phyloP scores from a whole-genome alignment of 2,329 filamentous ascomycete species.

The Talaromyces sp. region DNA sequence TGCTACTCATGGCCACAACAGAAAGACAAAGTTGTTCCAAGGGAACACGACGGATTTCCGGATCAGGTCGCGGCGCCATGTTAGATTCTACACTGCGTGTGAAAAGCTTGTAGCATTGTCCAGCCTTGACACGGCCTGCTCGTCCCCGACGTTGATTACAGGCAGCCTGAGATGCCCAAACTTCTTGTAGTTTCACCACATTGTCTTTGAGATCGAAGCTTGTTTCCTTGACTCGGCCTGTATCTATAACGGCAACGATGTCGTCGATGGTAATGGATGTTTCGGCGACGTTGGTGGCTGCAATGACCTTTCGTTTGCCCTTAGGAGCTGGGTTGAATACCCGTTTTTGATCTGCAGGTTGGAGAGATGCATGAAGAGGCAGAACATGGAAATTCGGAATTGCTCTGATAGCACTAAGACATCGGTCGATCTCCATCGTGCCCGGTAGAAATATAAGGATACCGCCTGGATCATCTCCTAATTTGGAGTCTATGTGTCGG shows the following conservation, averaged over 20 bases:
- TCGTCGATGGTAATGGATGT: conserved; percentile 99
- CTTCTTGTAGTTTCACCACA: conserved; percentile 90
- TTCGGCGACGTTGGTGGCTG: conserved; percentile 94
- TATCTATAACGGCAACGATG: conserved; percentile 92
- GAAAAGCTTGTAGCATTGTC: conserved; percentile 92
- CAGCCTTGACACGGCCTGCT: conserved; percentile 85
- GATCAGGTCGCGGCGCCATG: conserved; percentile 85
- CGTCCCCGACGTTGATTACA: conserved; percentile 92
- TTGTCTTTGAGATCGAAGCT: conserved; percentile 88
- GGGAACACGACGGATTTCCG: conserved; percentile 87
- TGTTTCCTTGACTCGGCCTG: conserved; percentile 91
- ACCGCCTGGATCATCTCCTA: conserved; percentile 69
- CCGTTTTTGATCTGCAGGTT: conserved; percentile 78
- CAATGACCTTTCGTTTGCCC: conserved; percentile 85
- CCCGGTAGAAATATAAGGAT: conserved; percentile 96
- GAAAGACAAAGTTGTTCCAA: conserved; percentile 91
- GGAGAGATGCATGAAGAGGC: conserved; percentile 85
- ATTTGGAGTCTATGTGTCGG: conserved; percentile 70
- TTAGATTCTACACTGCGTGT: conserved; percentile 75
- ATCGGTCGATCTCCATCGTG: conserved; percentile 82
- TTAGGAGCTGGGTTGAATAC: conserved; percentile 73
- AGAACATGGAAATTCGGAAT: conserved; percentile 68
- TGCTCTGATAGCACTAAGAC: conserved; percentile 62
- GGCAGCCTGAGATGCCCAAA: conserved; percentile 88
- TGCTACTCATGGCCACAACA: conserved; percentile 84